phyloP scores from a whole-genome alignment of 805 yeast genomes.

The Yarrowia porcina region DNA sequence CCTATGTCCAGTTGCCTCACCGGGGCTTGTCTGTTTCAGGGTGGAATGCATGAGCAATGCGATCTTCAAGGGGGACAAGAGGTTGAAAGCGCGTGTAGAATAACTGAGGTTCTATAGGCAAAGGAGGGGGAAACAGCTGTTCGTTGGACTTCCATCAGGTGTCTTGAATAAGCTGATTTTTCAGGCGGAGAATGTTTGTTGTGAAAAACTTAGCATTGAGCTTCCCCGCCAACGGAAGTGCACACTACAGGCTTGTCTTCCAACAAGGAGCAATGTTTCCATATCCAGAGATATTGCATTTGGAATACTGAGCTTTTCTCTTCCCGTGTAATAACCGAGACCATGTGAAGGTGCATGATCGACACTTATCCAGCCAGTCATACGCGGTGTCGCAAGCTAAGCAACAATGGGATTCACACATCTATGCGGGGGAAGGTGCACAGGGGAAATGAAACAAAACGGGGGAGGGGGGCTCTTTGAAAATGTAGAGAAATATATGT shows the following conservation, averaged over 20 bases:
- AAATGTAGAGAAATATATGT: not conserved
- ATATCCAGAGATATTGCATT: not conserved
- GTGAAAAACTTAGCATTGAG: no score
- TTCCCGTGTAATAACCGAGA: not conserved
- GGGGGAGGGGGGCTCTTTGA: not conserved
- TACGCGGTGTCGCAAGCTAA: slow-evolving; percentile 3
- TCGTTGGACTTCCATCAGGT: no score
- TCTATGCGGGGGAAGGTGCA: slow-evolving; percentile 7
- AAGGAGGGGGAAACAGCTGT: not conserved
- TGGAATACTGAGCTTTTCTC: not conserved
- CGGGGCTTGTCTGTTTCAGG: slow-evolving; percentile 22
- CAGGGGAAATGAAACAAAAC: slow-evolving; percentile 16
- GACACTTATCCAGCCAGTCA: slow-evolving; percentile 22
- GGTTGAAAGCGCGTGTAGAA: not conserved
- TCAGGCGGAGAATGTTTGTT: no score
- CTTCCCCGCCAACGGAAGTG: no score
- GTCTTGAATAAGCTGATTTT: no score
- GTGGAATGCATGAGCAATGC: slow-evolving; percentile 22
- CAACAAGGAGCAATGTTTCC: not conserved
- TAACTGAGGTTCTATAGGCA: not conserved
- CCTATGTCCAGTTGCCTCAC: not conserved
- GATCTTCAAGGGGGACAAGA: slow-evolving; percentile 17
- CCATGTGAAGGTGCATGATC: slow-evolving; percentile 17
- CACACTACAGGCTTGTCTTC: no score
- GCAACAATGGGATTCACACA: slow-evolving; percentile 14